Evolutionary conservation across 2,329 filamentous ascomycete genomes (phyloP).

Genomic region (Trichocomaceae sp.): DNA sequence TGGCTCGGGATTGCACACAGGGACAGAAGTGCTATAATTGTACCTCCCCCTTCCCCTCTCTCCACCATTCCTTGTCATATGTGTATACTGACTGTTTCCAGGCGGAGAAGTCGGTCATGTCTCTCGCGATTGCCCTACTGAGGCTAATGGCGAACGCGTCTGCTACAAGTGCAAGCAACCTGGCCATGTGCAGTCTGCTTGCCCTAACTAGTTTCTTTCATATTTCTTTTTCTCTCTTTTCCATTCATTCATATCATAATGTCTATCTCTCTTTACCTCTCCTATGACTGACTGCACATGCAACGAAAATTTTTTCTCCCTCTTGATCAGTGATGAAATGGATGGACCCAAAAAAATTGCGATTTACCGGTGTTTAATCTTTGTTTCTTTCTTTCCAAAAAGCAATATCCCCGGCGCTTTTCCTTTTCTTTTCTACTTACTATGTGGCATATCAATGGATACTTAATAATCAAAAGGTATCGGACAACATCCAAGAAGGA

Average conservation of each 20-base stretch:
- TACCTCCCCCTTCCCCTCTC: constrained; percentile 30
- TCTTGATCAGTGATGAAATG: neutral
- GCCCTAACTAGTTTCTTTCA: constrained; percentile 64
- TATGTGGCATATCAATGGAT: neutral
- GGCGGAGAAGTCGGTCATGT: constrained; percentile 85
- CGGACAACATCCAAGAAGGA: neutral
- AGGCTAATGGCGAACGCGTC: constrained; percentile 83
- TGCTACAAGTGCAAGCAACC: constrained; percentile 93
- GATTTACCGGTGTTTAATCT: neutral
- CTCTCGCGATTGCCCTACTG: constrained; percentile 91
- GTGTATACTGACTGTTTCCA: constrained; percentile 22
- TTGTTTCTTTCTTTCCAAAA: neutral
- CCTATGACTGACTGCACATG: neutral
- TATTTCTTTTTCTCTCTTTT: neutral
- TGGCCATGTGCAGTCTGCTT: constrained; percentile 89
- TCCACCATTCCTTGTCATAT: constrained; percentile 2
- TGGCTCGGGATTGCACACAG: constrained; percentile 97
- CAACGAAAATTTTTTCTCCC: neutral
- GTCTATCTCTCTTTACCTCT: neutral
- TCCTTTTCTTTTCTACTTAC: neutral
- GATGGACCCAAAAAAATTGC: constrained; percentile 1
- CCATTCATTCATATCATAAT: constrained; percentile 9
- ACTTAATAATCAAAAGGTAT: neutral
- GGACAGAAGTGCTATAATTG: constrained; percentile 99
- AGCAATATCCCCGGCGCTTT: neutral